A percentile compares a stretch with the other conserved stretches of the same genome.
These are phyloP conservation scores for Claviceps sp. DNA, from an alignment of 2,329 filamentous ascomycete species.

Conservation along the genomic window DNA sequence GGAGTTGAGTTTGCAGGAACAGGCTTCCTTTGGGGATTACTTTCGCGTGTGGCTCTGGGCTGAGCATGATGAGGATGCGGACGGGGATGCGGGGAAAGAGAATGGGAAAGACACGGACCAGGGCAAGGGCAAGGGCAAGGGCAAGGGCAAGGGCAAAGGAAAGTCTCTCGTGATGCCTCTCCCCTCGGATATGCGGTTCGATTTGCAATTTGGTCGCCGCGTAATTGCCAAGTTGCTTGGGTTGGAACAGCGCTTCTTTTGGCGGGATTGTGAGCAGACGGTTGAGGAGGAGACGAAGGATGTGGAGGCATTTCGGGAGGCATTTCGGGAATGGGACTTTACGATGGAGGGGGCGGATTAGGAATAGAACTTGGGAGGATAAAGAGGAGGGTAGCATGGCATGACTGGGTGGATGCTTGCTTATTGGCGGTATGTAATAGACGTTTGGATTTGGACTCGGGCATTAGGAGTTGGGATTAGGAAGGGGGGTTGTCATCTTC, in stretches of 20 bases:
- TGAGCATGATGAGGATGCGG: conserved; percentile 14
- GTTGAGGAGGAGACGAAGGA: conserved; percentile 68
- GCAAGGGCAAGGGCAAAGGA: conserved; percentile 44
- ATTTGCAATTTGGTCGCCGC: conserved; percentile 76
- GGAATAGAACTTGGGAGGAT: no score
- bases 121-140: conserved; percentile 23
- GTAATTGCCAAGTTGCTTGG: conserved; percentile 81
- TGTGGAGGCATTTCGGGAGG: conserved; percentile 62
- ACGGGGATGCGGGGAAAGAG: no score
- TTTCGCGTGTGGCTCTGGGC: conserved; percentile 76
- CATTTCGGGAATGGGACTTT: conserved; percentile 82
- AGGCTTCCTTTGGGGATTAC: conserved; percentile 46
- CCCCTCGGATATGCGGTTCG: conserved; percentile 60
- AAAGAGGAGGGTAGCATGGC: no score
- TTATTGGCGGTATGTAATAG: no score
- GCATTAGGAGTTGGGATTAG: no score
- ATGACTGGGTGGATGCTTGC: no score
- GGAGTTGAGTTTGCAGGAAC: conserved; percentile 36
- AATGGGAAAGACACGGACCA: no score
- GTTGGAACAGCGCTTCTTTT: conserved; percentile 65
- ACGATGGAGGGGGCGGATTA: conserved; percentile 25
- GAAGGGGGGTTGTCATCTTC: no score
- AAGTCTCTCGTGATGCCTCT: conserved; percentile 60
- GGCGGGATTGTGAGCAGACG: conserved; percentile 72
- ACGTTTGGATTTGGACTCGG: no score